A percentile compares a stretch with the other conserved stretches of the same genome.
phyloP scores from a whole-genome alignment of 192 early-diverging fungal genomes.

The Coemansia sp. region DNA sequence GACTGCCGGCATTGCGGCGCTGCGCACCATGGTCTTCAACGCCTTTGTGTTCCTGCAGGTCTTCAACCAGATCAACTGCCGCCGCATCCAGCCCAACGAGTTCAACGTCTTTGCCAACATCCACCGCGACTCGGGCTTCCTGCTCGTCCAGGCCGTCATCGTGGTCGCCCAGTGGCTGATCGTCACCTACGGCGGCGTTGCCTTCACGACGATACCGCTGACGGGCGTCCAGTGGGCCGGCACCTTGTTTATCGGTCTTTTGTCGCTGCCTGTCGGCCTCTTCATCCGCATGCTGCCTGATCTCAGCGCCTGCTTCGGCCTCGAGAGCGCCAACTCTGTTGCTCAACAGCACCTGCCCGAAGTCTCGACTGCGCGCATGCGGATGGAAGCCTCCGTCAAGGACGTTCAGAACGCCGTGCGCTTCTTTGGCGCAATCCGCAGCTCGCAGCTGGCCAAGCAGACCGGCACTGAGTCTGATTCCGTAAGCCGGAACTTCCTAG shows the following conservation, averaged over 20 bases:
- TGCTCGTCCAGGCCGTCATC: conserved; percentile 67
- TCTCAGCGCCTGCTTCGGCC: conserved; percentile 48
- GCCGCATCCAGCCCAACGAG: conserved; percentile 62
- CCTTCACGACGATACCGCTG: conserved; percentile 77
- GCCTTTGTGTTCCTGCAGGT: conserved; percentile 90
- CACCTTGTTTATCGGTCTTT: conserved; percentile 71
- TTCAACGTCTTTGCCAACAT: conserved; percentile 88
- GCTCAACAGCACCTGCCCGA: conserved; percentile 49
- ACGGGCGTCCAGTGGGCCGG: conserved; percentile 66
- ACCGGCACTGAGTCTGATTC: background rate
- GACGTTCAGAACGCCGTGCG: conserved; percentile 35
- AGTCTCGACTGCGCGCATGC: conserved; percentile 41
- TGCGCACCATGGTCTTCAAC: conserved; percentile 88
- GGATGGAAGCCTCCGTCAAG: conserved; percentile 44
- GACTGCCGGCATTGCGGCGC: conserved; percentile 32
- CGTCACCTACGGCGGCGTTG: conserved; percentile 79
- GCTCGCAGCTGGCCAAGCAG: conserved; percentile 24
- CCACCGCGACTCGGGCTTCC: conserved; percentile 72
- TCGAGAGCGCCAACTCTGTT: conserved; percentile 45
- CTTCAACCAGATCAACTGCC: conserved; percentile 93
- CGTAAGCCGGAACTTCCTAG: conserved; percentile 25
- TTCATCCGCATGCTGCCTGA: conserved; percentile 78
- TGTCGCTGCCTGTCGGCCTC: conserved; percentile 76
- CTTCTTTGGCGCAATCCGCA: conserved; percentile 54
- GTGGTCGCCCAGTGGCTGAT: conserved; percentile 75